These are phyloP conservation scores for Sherardia arvensis DNA, from an alignment of 257 asterid species.

Conservation along the genomic window DNA sequence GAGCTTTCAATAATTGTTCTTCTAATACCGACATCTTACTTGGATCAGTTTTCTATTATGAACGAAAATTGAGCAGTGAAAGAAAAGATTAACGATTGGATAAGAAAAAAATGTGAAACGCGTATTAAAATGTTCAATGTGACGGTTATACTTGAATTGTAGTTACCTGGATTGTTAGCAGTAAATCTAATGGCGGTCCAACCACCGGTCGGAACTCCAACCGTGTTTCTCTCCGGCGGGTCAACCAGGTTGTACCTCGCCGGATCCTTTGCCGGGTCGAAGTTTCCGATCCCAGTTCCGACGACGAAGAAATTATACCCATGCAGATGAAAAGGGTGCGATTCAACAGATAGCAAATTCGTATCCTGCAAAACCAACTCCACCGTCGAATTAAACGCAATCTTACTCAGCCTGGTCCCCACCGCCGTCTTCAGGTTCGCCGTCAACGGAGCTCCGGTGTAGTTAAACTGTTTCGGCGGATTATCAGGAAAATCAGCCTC, in stretches of 20 bases:
- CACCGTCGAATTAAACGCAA: constrained; percentile 16
- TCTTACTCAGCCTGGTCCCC: constrained; percentile 12
- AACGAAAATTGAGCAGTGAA: too few species aligned
- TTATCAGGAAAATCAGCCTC: constrained; percentile 26
- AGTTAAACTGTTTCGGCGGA: constrained; percentile 24
- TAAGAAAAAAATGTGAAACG: neutral
- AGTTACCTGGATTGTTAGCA: constrained; percentile 19
- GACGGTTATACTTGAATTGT: too few species aligned
- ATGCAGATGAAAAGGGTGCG: constrained; percentile 20
- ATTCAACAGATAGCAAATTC: constrained; percentile 8
- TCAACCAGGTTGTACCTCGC: constrained; percentile 14
- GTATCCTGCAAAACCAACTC: constrained; percentile 19
- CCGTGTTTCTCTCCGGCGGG: constrained; percentile 20
- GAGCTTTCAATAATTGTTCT: too few species aligned
- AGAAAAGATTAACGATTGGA: neutral
- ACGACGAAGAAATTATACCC: constrained; percentile 17
- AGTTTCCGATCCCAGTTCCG: constrained; percentile 17
- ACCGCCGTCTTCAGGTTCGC: constrained; percentile 11
- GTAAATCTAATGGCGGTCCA: constrained; percentile 19
- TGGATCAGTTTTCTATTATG: too few species aligned
- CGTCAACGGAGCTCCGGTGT: constrained; percentile 57
- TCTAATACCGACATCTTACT: too few species aligned
- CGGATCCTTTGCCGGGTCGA: constrained; percentile 11
- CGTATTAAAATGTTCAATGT: too few species aligned
- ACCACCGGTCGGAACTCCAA: constrained; percentile 19